phyloP scores from a whole-genome alignment of 176 grass and related monocot species.

The Aegilops sharonensis region DNA sequence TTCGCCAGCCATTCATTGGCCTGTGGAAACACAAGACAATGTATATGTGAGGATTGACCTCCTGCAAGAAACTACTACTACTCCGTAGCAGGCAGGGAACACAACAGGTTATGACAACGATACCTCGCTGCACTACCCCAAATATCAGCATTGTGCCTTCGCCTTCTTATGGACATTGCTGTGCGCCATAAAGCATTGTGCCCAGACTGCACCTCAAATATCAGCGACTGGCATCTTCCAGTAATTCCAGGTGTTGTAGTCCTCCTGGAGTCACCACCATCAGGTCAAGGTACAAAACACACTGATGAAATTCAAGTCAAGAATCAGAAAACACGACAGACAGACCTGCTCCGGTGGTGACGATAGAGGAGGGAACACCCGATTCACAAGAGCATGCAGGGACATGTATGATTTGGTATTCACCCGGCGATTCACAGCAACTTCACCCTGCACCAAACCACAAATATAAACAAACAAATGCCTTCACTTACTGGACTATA shows the following conservation, averaged over 20 bases:
- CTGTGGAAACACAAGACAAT: constrained; percentile 43
- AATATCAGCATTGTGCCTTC: background rate
- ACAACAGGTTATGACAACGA: background rate
- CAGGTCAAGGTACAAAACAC: constrained; percentile 7
- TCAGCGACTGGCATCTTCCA: constrained; percentile 85
- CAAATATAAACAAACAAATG: background rate
- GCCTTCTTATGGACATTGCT: background rate
- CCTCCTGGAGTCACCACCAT: constrained; percentile 55
- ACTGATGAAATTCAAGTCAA: background rate
- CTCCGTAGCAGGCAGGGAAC: too few species aligned
- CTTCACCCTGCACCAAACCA: constrained; percentile 62
- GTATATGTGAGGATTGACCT: background rate
- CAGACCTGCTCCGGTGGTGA: constrained; percentile 73
- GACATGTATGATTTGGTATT: constrained; percentile 91
- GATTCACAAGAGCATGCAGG: constrained; percentile 81
- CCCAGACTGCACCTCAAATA: constrained; percentile 38
- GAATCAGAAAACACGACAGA: constrained; percentile 15
- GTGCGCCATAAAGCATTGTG: background rate
- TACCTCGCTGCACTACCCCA: constrained; percentile 1
- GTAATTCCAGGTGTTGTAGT: constrained; percentile 82
- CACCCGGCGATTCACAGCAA: constrained; percentile 79
- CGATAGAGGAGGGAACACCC: constrained; percentile 86
- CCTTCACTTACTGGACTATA: background rate
- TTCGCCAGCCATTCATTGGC: constrained; percentile 33
- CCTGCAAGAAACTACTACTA: background rate